Percentiles rank a stretch among this genome's conserved stretches.
Evolutionary conservation across 441 rosid species (phyloP).

Genomic region (Adansonia grandidieri): DNA sequence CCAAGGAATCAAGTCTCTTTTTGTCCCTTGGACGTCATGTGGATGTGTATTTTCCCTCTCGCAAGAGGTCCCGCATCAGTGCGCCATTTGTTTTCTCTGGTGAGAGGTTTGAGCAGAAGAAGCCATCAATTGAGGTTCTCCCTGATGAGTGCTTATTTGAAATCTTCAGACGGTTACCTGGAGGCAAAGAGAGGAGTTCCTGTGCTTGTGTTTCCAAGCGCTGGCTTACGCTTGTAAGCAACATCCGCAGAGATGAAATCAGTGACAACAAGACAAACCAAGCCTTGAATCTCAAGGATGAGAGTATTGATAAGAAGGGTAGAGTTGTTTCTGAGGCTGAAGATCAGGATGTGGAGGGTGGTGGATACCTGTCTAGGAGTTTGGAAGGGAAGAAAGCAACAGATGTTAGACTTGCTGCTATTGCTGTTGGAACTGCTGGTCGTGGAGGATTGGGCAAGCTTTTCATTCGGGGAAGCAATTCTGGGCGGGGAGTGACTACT

Average conservation of each 20-base stretch:
- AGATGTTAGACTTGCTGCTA: slow-evolving; percentile 82
- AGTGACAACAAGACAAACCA: slow-evolving; percentile 28
- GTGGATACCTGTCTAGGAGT: slow-evolving; percentile 76
- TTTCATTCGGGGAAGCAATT: slow-evolving; percentile 56
- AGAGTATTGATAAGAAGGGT: slow-evolving; percentile 27
- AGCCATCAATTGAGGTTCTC: slow-evolving; percentile 63
- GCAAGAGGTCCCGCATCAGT: slow-evolving; percentile 79
- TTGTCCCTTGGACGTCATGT: slow-evolving; percentile 56
- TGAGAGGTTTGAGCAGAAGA: slow-evolving; percentile 49
- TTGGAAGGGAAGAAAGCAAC: slow-evolving; percentile 93
- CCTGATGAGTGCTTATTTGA: slow-evolving; percentile 98
- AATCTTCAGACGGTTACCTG: slow-evolving; percentile 69
- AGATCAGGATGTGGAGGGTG: slow-evolving; percentile 45
- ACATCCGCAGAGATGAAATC: slow-evolving; percentile 63
- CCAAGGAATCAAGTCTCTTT: slow-evolving; percentile 60
- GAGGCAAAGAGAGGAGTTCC: slow-evolving; percentile 72
- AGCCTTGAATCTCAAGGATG: slow-evolving; percentile 22
- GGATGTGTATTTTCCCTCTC: slow-evolving; percentile 72
- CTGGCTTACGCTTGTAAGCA: slow-evolving; percentile 80
- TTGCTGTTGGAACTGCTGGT: slow-evolving; percentile 79
- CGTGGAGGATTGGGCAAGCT: slow-evolving; percentile 89
- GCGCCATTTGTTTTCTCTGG: slow-evolving; percentile 55
- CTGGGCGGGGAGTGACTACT: slow-evolving; percentile 58
- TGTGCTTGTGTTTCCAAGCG: slow-evolving; percentile 83
- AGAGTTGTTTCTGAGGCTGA: slow-evolving; percentile 30